Evolutionary conservation across 805 yeast species (phyloP).

Genomic region (Grigorovia yakushimaensis): DNA sequence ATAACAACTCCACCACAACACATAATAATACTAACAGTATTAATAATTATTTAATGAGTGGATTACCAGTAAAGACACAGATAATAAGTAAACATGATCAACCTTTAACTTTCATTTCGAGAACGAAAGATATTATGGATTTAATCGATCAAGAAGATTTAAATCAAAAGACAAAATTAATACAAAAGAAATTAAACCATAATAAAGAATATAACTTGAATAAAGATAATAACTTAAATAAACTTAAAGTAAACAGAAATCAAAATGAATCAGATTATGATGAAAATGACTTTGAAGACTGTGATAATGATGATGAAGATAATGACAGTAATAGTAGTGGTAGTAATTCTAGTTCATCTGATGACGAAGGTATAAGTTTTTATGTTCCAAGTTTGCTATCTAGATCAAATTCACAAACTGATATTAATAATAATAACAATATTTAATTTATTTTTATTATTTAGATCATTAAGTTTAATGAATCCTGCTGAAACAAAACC

Average conservation of each 20-base stretch:
- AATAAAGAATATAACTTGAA: no score
- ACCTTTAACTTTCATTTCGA: conserved; percentile 1
- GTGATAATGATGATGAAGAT: conserved; percentile 14
- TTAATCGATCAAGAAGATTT: conserved; percentile 3
- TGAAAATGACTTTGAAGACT: not conserved
- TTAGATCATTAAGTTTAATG: conserved; percentile 28
- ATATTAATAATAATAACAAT: conserved; percentile 6
- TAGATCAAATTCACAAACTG: conserved; percentile 18
- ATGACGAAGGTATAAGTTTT: conserved; percentile 31
- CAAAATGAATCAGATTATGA: not conserved
- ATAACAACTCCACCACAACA: no score
- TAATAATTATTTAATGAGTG: not conserved
- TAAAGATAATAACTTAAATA: not conserved
- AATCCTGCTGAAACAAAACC: conserved; percentile 23
- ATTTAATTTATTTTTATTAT: no score
- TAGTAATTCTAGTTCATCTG: conserved; percentile 24
- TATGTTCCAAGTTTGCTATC: conserved; percentile 29
- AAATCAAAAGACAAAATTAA: not conserved
- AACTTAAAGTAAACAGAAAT: not conserved
- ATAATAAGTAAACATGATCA: conserved; percentile 3
- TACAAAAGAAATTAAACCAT: not conserved
- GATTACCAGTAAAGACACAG: conserved; percentile 1
- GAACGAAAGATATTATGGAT: conserved; percentile 3
- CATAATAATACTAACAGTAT: not conserved
- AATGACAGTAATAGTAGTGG: conserved; percentile 26